Conservation (phyloP, 1,284 basidiomycete species). For the Phylloboletellus chloephorus region DNA sequence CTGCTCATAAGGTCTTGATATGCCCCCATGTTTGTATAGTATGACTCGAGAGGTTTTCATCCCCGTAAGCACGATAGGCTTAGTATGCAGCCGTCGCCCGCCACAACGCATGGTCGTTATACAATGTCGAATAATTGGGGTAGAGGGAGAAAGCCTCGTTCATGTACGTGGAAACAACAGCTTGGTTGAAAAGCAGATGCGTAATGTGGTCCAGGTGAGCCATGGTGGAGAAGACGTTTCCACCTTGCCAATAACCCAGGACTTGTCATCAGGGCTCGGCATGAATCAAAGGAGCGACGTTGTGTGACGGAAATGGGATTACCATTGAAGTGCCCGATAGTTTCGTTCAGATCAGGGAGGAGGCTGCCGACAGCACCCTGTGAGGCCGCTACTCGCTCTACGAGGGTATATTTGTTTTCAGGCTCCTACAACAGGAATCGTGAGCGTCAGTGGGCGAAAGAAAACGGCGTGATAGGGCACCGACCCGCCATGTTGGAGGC, state of each 20-base stretch:
- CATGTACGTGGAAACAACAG: conserved; percentile 1
- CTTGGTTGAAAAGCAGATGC: conserved; percentile 1
- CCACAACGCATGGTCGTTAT: conserved; percentile 31
- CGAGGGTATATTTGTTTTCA: conserved; percentile 1
- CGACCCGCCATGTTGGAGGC: conserved; percentile 11
- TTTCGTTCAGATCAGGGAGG: conserved; percentile 10
- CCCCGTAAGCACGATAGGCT: conserved; percentile 42
- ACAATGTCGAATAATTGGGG: conserved; percentile 11
- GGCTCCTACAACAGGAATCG: conserved; percentile 2
- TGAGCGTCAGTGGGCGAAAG: not conserved
- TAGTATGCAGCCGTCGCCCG: conserved; percentile 49
- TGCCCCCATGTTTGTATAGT: conserved; percentile 47
- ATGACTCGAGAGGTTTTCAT: conserved; percentile 37
- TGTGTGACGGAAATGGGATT: not conserved
- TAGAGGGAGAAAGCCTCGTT: conserved; percentile 8
- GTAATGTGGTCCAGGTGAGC: conserved; percentile 23
- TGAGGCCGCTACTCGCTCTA: conserved; percentile 2
- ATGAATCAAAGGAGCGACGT: not conserved
- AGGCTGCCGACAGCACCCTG: conserved; percentile 8
- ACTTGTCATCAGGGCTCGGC: conserved; percentile 25
- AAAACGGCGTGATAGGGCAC: not conserved
- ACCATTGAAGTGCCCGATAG: conserved; percentile 10
- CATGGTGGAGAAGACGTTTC: conserved; percentile 43
- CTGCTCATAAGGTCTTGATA: conserved; percentile 40
- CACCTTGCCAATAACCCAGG: conserved; percentile 47